Percentiles rank a stretch among this genome's conserved stretches.
Evolutionary conservation across 139 green algal genomes (phyloP).

Genomic region (Tetradesmus obliquus): DNA sequence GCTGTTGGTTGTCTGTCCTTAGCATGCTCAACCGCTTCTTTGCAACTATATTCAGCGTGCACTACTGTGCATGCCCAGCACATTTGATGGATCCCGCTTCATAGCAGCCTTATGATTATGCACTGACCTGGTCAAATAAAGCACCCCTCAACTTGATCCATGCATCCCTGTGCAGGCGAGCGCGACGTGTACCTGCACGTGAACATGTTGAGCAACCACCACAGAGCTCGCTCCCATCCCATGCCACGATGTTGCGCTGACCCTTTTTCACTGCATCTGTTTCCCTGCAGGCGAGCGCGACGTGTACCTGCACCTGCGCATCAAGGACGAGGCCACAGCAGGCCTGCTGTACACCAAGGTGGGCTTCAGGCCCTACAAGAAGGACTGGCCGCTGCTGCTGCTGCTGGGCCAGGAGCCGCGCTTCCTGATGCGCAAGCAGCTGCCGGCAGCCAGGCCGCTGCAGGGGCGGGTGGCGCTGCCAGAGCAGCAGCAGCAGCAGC

Average conservation of each 20-base stretch:
- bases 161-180: too few species aligned
- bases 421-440: slow-evolving; percentile 33
- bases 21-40: neutral
- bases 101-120: too few species aligned
- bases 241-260: neutral
- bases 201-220: neutral
- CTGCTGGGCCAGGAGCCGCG: slow-evolving; percentile 42
- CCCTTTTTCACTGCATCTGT: neutral
- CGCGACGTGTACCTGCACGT: neutral
- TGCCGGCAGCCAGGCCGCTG: neutral
- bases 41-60: neutral
- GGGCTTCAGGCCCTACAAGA: neutral
- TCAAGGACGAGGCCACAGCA: slow-evolving; percentile 37
- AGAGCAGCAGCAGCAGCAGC: neutral
- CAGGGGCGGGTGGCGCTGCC: neutral
- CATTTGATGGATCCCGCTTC: too few species aligned
- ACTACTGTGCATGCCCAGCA: too few species aligned
- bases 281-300: slow-evolving; percentile 44
- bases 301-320: slow-evolving; percentile 73
- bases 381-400: slow-evolving; percentile 32
- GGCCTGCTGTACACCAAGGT: slow-evolving; percentile 37
- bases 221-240: too few species aligned
- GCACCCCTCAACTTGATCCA: too few species aligned
- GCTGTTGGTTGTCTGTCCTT: too few species aligned
- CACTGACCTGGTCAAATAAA: too few species aligned